These are phyloP conservation scores for Rugosomyces carneus DNA, from an alignment of 1,284 basidiomycete species.

Conservation along the genomic window DNA sequence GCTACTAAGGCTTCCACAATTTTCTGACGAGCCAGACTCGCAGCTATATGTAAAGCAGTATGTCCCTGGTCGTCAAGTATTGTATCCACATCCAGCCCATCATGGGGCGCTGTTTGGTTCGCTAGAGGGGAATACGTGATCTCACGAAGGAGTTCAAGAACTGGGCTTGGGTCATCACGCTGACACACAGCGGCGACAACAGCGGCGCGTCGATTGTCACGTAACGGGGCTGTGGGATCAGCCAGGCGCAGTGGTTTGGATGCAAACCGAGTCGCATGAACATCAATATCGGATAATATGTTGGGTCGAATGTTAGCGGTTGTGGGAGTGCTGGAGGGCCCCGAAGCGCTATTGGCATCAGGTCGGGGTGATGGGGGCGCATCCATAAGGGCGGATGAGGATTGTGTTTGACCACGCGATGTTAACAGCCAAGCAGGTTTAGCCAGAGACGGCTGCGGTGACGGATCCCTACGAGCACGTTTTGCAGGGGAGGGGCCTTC, in stretches of 20 bases:
- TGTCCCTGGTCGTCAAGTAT: constrained; percentile 94
- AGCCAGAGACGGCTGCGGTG: constrained; percentile 23
- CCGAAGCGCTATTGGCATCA: constrained; percentile 30
- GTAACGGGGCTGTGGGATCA: constrained; percentile 52
- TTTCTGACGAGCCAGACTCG: constrained; percentile 72
- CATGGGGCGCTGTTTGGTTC: constrained; percentile 21
- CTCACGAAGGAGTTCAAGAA: constrained; percentile 62
- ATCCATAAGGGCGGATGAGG: constrained; percentile 16
- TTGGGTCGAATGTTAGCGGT: constrained; percentile 29
- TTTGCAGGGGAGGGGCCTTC: constrained; percentile 61
- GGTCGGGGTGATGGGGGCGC: constrained; percentile 17
- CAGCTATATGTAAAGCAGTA: constrained; percentile 90
- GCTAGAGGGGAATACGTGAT: constrained; percentile 43
- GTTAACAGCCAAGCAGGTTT: constrained; percentile 26
- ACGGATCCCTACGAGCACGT: constrained; percentile 54
- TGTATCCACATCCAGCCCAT: constrained; percentile 62
- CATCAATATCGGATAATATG: constrained; percentile 29
- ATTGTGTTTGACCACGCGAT: constrained; percentile 22
- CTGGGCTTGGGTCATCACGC: constrained; percentile 55
- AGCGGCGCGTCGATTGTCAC: constrained; percentile 55
- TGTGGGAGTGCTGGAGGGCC: constrained; percentile 26
- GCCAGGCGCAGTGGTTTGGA: constrained; percentile 59
- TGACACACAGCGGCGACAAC: constrained; percentile 61
- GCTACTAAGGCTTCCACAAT: constrained; percentile 65
- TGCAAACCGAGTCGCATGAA: constrained; percentile 52